Evolutionary conservation across 768 basidiomycete genomes (phyloP), one percentile per base, ranked within the genome.

Genomic region (Macrocybe gigantea): DNA sequence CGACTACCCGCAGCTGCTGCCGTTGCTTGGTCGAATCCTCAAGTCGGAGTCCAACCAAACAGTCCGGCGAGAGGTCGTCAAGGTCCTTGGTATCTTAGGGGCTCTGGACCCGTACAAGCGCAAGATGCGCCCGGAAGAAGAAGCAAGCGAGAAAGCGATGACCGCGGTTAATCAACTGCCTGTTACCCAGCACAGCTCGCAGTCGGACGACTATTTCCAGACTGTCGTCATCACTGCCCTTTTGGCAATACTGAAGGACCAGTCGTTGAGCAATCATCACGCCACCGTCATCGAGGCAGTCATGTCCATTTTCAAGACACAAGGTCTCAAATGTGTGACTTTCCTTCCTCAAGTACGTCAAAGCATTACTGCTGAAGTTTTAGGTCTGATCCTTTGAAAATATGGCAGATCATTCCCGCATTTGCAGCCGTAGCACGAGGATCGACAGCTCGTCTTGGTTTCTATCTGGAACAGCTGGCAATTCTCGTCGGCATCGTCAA

Each of bases 291-390:
- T 98, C 48, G 93, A 98, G 62, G 93, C 93, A 1, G 88, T 99
- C 56, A 97, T 98, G 92, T 87, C 92, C 40, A 98, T 99, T 51
- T 99, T 98, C 78, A 93, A 94, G 66, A 96, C 93, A 0, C 94
- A 98, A 60, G 93, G 95, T 10, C 69, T 98, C 60, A 93, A 94
- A 74, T 96, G 93, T 63, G 93, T 95, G 13, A 81, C 89, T 1
- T 98, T 97, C 68, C 68, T 99, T 22, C 90, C 95, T 38, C 93
- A 96, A 74, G 92, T 93, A 60, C 44, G 64, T 22, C 3, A 5
- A 8, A 52, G 42, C 15, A 22, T 13, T 13, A 35, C 7, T 32
- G 6, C 15, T n/a, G 22, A 22, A 22, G 22, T 22, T 22, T 22
- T 22, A 33, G 3, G 8, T 40, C 31, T 13, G 38, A 12, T 31